phyloP scores from a whole-genome alignment of 495 filamentous ascomycete species.

The Mycothermus thermophilus region DNA sequence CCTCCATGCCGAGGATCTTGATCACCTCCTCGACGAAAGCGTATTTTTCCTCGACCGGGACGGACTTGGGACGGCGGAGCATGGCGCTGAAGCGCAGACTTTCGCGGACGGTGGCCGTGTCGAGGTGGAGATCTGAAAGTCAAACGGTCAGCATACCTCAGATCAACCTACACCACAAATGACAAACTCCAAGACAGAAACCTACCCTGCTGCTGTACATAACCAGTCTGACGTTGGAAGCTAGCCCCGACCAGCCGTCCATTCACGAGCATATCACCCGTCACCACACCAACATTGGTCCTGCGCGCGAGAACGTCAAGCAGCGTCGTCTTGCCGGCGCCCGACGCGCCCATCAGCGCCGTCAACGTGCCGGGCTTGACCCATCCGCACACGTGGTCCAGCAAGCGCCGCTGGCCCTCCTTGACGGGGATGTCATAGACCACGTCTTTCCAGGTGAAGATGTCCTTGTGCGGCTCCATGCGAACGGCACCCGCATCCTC shows the following conservation, averaged over 20 bases:
- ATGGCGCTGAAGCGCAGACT: constrained; percentile 66
- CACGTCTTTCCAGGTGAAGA: constrained; percentile 50
- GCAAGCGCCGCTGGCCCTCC: constrained; percentile 42
- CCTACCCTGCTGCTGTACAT: constrained; percentile 78
- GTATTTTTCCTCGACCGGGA: constrained; percentile 54
- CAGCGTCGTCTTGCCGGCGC: constrained; percentile 63
- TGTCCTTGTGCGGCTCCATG: constrained; percentile 35
- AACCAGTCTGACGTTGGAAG: constrained; percentile 76
- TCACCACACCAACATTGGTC: constrained; percentile 53
- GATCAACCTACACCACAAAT: too few relatives aligned
- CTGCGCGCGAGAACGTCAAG: constrained; percentile 58
- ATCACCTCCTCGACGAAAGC: constrained; percentile 82
- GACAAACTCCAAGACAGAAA: not conserved
- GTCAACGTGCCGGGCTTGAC: constrained; percentile 69
- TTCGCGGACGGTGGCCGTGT: constrained; percentile 68
- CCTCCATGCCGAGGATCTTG: constrained; percentile 67
- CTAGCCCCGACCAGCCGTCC: constrained; percentile 50
- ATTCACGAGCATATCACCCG: constrained; percentile 63
- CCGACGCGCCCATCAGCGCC: constrained; percentile 70
- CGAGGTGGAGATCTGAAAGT: constrained; percentile 57
- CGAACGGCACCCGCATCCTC: constrained; percentile 21
- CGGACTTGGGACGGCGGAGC: constrained; percentile 58
- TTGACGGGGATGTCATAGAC: constrained; percentile 50
- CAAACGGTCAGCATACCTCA: too few relatives aligned
- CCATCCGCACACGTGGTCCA: constrained; percentile 60